A percentile compares a stretch with the other conserved stretches of the same genome.
Conservation (phyloP, 192 early-diverging fungal species). For the Podochytrium sp. region DNA sequence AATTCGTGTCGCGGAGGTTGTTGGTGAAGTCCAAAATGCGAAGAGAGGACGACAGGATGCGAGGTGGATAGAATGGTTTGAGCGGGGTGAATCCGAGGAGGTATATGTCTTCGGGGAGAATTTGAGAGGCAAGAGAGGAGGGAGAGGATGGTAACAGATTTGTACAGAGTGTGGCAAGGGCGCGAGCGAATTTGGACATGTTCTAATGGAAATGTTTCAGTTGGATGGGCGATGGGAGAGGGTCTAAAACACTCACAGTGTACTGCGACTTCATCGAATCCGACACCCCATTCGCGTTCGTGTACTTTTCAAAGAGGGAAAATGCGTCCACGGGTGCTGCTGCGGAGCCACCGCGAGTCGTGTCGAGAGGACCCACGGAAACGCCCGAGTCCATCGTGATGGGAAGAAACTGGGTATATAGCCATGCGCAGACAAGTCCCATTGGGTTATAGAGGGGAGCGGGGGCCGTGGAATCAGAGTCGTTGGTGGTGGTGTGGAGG, state of each 20-base stretch:
- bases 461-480: not conserved
- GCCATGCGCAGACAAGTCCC: conserved; percentile 14
- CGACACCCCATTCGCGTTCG: conserved; percentile 18
- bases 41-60: too few relatives aligned
- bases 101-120: conserved; percentile 41
- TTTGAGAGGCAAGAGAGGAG: conserved; percentile 42
- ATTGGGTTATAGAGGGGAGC: not conserved
- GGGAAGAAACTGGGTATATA: not conserved
- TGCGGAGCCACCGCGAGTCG: not conserved
- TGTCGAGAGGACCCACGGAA: not conserved
- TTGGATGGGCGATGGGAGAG: too few relatives aligned
- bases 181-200: conserved; percentile 22
- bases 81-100: conserved; percentile 39
- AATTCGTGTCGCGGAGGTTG: too few relatives aligned
- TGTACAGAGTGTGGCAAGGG: conserved; percentile 41
- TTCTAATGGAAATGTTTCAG: not conserved
- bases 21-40: too few relatives aligned
- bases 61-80: conserved; percentile 33
- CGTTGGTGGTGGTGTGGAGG: not conserved
- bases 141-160: conserved; percentile 47
- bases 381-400: conserved; percentile 3
- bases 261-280: conserved; percentile 2
- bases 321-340: conserved; percentile 20
- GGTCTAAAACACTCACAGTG: not conserved
- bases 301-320: conserved; percentile 31